Conservation (phyloP, 2,329 filamentous ascomycete genomes). For the Colletotrichum trifolii region DNA sequence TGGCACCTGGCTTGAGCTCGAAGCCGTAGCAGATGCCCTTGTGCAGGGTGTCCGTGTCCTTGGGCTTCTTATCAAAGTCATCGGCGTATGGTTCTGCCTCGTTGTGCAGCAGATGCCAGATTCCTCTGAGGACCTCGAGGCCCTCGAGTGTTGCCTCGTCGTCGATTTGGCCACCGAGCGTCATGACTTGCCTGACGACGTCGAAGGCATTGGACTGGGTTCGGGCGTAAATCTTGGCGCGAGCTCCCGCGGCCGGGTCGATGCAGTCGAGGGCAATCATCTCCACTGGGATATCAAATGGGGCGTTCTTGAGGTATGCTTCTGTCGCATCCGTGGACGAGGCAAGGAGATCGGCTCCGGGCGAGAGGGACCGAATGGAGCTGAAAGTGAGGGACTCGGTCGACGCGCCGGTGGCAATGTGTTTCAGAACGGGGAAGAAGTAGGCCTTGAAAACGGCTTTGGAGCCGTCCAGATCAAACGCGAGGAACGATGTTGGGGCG, state of each 20-base stretch:
- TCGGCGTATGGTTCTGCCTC: conserved; percentile 36
- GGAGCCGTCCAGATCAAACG: conserved; percentile 41
- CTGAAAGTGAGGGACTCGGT: conserved; percentile 39
- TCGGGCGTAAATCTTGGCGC: conserved; percentile 43
- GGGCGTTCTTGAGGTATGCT: conserved; percentile 36
- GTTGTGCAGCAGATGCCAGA: conserved; percentile 43
- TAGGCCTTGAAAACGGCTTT: conserved; percentile 41
- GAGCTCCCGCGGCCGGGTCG: conserved; percentile 40
- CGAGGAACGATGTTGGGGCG: conserved; percentile 41
- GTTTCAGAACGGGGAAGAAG: conserved; percentile 42
- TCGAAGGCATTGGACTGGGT: conserved; percentile 41
- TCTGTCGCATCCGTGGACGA: conserved; percentile 39
- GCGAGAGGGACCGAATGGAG: conserved; percentile 39
- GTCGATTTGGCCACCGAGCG: conserved; percentile 39
- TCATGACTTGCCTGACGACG: conserved; percentile 41
- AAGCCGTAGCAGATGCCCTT: conserved; percentile 42
- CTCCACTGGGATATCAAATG: conserved; percentile 40
- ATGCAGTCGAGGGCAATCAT: conserved; percentile 43
- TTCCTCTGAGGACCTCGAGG: conserved; percentile 38
- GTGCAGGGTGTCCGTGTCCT: conserved; percentile 27
- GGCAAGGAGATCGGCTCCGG: conserved; percentile 35
- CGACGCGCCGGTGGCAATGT: conserved; percentile 38
- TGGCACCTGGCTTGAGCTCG: conserved; percentile 40
- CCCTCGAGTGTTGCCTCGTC: conserved; percentile 40
- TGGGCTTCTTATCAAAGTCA: conserved; percentile 33